Evolutionary conservation across 495 filamentous ascomycete genomes (phyloP).

Genomic region (Lasiosphaeriaceae sp.): DNA sequence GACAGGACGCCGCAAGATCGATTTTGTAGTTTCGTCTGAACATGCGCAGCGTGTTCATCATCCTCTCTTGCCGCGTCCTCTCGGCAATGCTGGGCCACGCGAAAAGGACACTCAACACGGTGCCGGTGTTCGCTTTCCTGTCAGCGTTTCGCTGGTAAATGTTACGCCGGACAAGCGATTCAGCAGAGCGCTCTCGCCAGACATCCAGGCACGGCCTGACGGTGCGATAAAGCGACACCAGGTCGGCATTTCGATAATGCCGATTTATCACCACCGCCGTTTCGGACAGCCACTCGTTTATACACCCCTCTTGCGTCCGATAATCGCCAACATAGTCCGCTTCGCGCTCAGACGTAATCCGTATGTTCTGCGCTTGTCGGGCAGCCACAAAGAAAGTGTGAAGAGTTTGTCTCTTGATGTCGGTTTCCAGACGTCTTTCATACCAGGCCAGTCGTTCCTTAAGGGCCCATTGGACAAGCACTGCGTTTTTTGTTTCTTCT

Average conservation of each 20-base stretch:
- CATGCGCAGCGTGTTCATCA: conserved; percentile 21
- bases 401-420: conserved; percentile 12
- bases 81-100: conserved; percentile 24
- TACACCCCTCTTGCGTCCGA: conserved; percentile 10
- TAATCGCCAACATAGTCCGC: conserved; percentile 15
- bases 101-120: conserved; percentile 19
- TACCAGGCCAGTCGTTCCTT: conserved; percentile 24
- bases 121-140: conserved; percentile 2
- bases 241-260: conserved; percentile 22
- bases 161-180: conserved; percentile 1
- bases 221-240: conserved; percentile 26
- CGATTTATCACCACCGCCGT: conserved; percentile 12
- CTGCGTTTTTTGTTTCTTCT: conserved; percentile 11
- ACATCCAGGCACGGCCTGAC: conserved; percentile 19
- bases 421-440: conserved; percentile 12
- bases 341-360: conserved; percentile 10
- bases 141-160: conserved; percentile 13
- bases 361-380: not conserved
- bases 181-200: conserved; percentile 19
- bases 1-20: conserved; percentile 17
- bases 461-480: conserved; percentile 19
- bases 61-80: conserved; percentile 16
- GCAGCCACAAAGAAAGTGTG: conserved; percentile 4
- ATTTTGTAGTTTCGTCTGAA: conserved; percentile 29
- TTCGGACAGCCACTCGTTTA: conserved; percentile 20